These are phyloP conservation scores for Delphinella strobiligena DNA, from an alignment of 2,329 filamentous ascomycete species.

Conservation along the genomic window DNA sequence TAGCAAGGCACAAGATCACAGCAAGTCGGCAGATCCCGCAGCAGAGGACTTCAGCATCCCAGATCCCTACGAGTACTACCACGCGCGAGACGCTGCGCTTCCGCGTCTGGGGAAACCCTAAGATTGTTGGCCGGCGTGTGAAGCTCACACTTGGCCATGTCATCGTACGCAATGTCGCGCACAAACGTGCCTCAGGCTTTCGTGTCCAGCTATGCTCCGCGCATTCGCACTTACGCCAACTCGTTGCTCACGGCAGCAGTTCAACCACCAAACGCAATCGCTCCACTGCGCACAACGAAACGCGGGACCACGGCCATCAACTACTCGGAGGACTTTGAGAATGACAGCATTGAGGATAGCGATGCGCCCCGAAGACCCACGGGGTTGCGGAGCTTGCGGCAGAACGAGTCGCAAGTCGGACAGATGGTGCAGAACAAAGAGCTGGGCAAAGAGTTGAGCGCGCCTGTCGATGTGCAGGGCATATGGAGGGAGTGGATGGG, in stretches of 20 bases:
- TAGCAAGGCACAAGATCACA: too few species aligned
- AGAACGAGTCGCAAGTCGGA: constrained; percentile 51
- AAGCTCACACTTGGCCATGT: too few species aligned
- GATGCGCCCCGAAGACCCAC: constrained; percentile 60
- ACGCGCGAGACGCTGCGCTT: too few species aligned
- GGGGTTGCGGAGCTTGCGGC: constrained; percentile 68
- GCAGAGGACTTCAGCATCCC: too few species aligned
- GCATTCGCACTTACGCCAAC: constrained; percentile 82
- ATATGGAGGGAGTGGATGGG: constrained; percentile 96
- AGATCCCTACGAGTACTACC: too few species aligned
- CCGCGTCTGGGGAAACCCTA: too few species aligned
- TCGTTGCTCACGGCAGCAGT: constrained; percentile 71
- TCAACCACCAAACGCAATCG: constrained; percentile 55
- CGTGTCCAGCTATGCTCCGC: constrained; percentile 81
- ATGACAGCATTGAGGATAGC: constrained; percentile 66
- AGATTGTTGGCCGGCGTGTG: too few species aligned
- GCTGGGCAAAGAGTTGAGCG: constrained; percentile 67
- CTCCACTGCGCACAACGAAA: constrained; percentile 79
- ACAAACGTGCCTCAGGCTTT: constrained; percentile 67
- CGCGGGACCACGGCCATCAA: constrained; percentile 93
- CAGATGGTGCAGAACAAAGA: constrained; percentile 55
- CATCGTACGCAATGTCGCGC: constrained; percentile 19
- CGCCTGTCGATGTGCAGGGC: constrained; percentile 73
- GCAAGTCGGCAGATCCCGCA: too few species aligned
- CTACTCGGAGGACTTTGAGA: constrained; percentile 92